phyloP scores from a whole-genome alignment of 2,329 filamentous ascomycete genomes.

The Claviceps paspali region DNA sequence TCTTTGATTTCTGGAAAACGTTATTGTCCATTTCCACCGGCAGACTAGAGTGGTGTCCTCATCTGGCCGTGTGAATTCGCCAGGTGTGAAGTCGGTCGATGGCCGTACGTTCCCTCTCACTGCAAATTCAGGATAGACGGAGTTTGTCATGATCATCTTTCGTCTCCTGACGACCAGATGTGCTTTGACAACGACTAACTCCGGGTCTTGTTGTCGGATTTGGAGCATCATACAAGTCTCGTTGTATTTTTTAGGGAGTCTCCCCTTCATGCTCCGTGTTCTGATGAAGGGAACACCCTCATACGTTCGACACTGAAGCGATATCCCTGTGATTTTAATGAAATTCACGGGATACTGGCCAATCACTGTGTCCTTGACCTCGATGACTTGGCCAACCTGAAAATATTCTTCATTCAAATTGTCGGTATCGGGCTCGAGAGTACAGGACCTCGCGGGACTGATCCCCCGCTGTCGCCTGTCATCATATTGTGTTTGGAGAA shows the following conservation, averaged over 20 bases:
- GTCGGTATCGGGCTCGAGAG: conserved; percentile 8
- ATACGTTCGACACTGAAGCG: conserved; percentile 17
- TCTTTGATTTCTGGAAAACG: conserved; percentile 11
- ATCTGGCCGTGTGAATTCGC: conserved; percentile 3
- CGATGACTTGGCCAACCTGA: conserved; percentile 14
- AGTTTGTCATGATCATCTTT: conserved; percentile 39
- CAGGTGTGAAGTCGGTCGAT: conserved; percentile 11
- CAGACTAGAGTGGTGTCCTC: conserved; percentile 25
- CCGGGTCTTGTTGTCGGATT: conserved; percentile 24
- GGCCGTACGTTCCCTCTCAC: conserved; percentile 6
- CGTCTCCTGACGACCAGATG: conserved; percentile 24
- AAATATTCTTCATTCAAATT: conserved; percentile 5
- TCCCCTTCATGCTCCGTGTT: conserved; percentile 18
- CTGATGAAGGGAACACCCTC: conserved; percentile 25
- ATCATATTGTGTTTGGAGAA: not conserved
- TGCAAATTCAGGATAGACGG: conserved; percentile 25
- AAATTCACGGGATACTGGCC: conserved; percentile 17
- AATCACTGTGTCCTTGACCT: conserved; percentile 11
- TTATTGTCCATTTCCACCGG: conserved; percentile 29
- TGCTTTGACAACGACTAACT: conserved; percentile 26
- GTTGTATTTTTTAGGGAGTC: conserved; percentile 24
- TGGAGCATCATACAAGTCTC: conserved; percentile 26
- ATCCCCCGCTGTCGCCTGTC: not conserved
- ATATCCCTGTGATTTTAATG: conserved; percentile 28
- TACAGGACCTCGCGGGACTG: conserved; percentile 9